Evolutionary conservation across 805 yeast genomes (phyloP).

Genomic region (Ascoidea tarda): DNA sequence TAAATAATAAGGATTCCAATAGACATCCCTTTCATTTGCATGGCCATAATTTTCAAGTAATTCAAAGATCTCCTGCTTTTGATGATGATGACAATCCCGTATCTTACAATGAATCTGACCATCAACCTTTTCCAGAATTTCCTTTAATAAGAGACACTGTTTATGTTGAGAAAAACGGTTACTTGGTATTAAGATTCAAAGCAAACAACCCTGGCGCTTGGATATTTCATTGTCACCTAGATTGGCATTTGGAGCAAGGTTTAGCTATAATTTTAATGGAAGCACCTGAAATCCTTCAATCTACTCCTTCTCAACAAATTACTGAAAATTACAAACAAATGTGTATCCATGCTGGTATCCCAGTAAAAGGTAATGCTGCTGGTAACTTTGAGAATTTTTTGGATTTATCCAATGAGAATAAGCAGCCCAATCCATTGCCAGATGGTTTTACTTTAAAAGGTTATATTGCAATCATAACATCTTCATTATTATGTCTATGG

Average conservation of each 20-base stretch:
- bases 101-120: conserved; percentile 37
- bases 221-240: conserved; percentile 88
- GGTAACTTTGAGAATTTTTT: conserved; percentile 41
- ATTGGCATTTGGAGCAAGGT: conserved; percentile 78
- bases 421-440: conserved; percentile 52
- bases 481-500: conserved; percentile 39
- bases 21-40: conserved; percentile 72
- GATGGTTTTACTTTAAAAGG: conserved; percentile 60
- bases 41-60: conserved; percentile 57
- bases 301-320: conserved; percentile 20
- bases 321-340: conserved; percentile 34
- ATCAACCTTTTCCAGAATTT: conserved; percentile 32
- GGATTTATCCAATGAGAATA: conserved; percentile 42
- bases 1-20: conserved; percentile 71
- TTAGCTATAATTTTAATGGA: conserved; percentile 59
- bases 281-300: conserved; percentile 43
- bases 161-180: conserved; percentile 51
- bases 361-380: conserved; percentile 60
- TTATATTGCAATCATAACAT: conserved; percentile 43
- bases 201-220: conserved; percentile 90
- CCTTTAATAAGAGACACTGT: conserved; percentile 66
- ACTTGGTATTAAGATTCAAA: conserved; percentile 53
- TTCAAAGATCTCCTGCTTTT: conserved; percentile 35
- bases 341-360: conserved; percentile 32
- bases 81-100: conserved; percentile 34